Percentiles rank a stretch among this genome's conserved stretches.
Evolutionary conservation across 495 filamentous ascomycete species (phyloP).

Genomic region (Daldinia vernicosa): DNA sequence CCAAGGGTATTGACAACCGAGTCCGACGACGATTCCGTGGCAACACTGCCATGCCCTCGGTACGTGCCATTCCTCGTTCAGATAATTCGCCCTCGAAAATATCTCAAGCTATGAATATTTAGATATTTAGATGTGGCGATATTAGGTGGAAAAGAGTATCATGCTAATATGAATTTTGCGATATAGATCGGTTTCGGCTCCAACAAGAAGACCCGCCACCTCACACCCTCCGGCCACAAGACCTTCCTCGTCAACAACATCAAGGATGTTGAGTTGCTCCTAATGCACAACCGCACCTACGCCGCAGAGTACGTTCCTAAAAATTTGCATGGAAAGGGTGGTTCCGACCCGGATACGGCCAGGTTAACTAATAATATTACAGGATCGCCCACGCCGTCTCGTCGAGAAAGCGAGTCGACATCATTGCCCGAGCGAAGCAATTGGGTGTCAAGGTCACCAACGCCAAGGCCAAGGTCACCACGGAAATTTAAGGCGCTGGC

Average conservation of each 20-base stretch:
- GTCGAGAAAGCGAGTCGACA: constrained; percentile 97
- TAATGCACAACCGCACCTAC: constrained; percentile 99
- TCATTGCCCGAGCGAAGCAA: constrained; percentile 94
- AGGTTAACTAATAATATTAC: constrained; percentile 38
- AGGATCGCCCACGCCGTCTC: constrained; percentile 98
- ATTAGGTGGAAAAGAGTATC: not conserved
- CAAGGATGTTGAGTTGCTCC: constrained; percentile 92
- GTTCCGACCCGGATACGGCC: not conserved
- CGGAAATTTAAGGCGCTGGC: constrained; percentile 77
- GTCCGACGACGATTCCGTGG: constrained; percentile 68
- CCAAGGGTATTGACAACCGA: constrained; percentile 96
- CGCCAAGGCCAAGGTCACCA: constrained; percentile 96
- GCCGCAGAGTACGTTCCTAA: constrained; percentile 89
- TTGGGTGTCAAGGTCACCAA: constrained; percentile 99
- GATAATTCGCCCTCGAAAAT: not conserved
- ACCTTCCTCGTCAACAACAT: constrained; percentile 98
- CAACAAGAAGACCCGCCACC: constrained; percentile 98
- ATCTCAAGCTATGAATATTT: not conserved
- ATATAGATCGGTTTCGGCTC: constrained; percentile 92
- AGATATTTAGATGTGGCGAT: constrained; percentile 1
- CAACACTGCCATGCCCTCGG: constrained; percentile 95
- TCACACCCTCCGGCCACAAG: constrained; percentile 99
- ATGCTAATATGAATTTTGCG: constrained; percentile 26
- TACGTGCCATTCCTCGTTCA: constrained; percentile 61
- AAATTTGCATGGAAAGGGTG: constrained; percentile 69